phyloP scores from a whole-genome alignment of 2,329 filamentous ascomycete genomes.

The Camillea tinctor region DNA sequence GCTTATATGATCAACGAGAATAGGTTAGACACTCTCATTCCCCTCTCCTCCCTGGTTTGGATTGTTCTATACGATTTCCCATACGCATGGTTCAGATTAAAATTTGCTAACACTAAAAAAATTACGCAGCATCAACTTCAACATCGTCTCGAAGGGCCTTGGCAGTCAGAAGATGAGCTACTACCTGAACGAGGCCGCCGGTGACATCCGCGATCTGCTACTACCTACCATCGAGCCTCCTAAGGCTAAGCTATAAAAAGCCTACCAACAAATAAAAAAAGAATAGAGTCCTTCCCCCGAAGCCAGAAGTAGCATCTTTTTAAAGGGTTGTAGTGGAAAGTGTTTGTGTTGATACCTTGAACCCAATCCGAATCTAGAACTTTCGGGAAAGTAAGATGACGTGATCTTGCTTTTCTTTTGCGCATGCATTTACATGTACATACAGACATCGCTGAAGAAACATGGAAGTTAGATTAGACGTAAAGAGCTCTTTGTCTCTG shows the following conservation, averaged over 20 bases:
- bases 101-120: slow-evolving; percentile 15
- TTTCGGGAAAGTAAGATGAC: too few species aligned
- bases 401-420: too few species aligned
- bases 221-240: slow-evolving; percentile 73
- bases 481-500: too few species aligned
- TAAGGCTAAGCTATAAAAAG: slow-evolving; percentile 80
- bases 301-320: too few species aligned
- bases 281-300: too few species aligned
- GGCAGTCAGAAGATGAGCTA: slow-evolving; percentile 87
- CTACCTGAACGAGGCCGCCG: slow-evolving; percentile 90
- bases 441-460: too few species aligned
- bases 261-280: background rate
- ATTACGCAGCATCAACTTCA: slow-evolving; percentile 80
- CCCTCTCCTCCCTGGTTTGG: background rate
- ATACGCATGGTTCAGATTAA: background rate
- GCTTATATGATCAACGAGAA: slow-evolving; percentile 99
- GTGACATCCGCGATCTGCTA: slow-evolving; percentile 84
- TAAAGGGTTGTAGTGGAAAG: too few species aligned
- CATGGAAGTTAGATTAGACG: too few species aligned
- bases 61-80: background rate
- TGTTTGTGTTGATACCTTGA: too few species aligned
- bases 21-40: slow-evolving; percentile 52
- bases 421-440: too few species aligned
- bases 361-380: too few species aligned
- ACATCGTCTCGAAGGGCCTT: slow-evolving; percentile 90